A percentile compares a stretch with the other conserved stretches of the same genome.
These are phyloP conservation scores for Pholiota conissans DNA, from an alignment of 768 basidiomycete genomes.

Conservation along the genomic window DNA sequence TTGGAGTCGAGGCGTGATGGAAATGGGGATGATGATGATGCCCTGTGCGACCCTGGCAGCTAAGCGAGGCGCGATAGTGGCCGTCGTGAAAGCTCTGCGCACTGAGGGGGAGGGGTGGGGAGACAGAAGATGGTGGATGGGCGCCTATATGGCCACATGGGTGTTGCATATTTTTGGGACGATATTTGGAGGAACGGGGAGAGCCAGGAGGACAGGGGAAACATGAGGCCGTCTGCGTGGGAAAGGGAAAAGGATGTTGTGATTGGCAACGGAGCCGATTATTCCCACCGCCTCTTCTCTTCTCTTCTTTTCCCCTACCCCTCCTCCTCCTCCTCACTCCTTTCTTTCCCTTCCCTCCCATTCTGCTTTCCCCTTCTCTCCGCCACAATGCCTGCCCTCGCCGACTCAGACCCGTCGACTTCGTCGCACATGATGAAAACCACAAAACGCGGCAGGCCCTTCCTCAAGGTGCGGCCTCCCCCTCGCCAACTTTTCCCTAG, in stretches of 20 bases:
- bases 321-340: slow-evolving; percentile 40
- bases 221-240: slow-evolving; percentile 42
- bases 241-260: slow-evolving; percentile 36
- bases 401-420: slow-evolving; percentile 51
- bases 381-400: slow-evolving; percentile 34
- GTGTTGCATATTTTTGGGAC: too few species aligned
- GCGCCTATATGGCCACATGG: too few species aligned
- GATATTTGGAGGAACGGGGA: too few species aligned
- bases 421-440: slow-evolving; percentile 99
- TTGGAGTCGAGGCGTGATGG: not conserved
- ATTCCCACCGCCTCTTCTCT: slow-evolving; percentile 32
- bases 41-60: not conserved
- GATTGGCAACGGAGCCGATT: slow-evolving; percentile 42
- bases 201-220: slow-evolving; percentile 27
- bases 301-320: slow-evolving; percentile 28
- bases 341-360: slow-evolving; percentile 51
- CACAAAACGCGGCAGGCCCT: slow-evolving; percentile 92
- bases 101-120: too few species aligned
- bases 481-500: slow-evolving; percentile 11
- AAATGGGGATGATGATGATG: not conserved
- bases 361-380: slow-evolving; percentile 31
- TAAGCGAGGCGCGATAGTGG: not conserved
- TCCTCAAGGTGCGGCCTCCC: slow-evolving; percentile 68
- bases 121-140: too few species aligned
- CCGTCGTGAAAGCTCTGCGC: too few species aligned